These are phyloP conservation scores for cucumber (Cucumis sativus) DNA, from an alignment of 306 rosid genomes.

Conservation along the genomic window DNA sequence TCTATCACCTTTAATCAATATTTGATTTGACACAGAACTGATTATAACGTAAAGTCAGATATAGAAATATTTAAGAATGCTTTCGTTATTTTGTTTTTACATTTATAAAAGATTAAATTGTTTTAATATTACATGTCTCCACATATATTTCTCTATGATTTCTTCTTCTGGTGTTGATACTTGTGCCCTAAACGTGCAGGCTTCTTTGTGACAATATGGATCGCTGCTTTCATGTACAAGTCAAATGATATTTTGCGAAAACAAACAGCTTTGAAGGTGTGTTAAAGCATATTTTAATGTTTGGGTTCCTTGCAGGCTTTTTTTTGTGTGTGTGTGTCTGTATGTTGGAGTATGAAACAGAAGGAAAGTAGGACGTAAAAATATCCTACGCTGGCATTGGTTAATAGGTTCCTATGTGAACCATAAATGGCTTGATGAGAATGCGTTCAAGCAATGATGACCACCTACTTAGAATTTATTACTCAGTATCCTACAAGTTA, in stretches of 20 bases:
- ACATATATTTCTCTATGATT: background rate
- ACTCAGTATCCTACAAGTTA: no score
- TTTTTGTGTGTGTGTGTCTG: no score
- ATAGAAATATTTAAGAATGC: background rate
- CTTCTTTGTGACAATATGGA: slow-evolving; percentile 67
- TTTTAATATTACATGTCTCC: background rate
- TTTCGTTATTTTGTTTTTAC: background rate
- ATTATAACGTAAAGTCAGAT: background rate
- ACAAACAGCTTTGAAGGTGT: slow-evolving; percentile 80
- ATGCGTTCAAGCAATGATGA: no score
- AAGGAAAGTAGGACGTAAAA: no score
- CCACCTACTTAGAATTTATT: no score
- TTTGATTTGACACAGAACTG: background rate
- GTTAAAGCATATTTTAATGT: background rate
- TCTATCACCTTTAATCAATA: background rate
- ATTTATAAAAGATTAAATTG: background rate
- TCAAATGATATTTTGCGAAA: slow-evolving; percentile 81
- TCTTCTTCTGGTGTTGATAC: background rate
- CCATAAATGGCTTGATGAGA: no score
- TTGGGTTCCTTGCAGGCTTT: background rate
- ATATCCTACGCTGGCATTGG: no score
- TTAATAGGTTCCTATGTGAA: no score
- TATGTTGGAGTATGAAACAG: no score
- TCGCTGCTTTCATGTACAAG: slow-evolving; percentile 82
- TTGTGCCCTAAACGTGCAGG: slow-evolving; percentile 19